A percentile compares a stretch with the other conserved stretches of the same genome.
Evolutionary conservation across 768 basidiomycete genomes (phyloP).

Genomic region (Chlorophyllum brunneum): DNA sequence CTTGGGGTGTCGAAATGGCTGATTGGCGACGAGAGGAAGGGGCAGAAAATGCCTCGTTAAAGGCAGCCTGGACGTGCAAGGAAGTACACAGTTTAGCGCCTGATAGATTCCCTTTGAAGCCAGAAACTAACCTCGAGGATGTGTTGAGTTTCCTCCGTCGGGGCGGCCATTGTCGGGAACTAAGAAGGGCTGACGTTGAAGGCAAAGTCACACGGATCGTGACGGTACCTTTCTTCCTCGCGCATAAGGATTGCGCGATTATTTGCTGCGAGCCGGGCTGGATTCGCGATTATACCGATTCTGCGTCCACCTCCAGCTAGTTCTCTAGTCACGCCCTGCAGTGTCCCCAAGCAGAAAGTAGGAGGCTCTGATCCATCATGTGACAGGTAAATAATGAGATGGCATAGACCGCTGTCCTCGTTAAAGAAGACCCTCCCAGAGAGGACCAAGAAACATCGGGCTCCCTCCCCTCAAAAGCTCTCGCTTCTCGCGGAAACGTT

Average conservation of each 20-base stretch:
- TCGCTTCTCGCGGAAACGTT: not conserved
- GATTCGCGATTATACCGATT: no score
- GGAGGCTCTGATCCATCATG: no score
- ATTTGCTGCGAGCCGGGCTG: no score
- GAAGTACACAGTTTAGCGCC: not conserved
- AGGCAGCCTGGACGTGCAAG: slow-evolving; percentile 18
- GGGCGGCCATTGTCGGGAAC: slow-evolving; percentile 1
- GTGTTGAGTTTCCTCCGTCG: slow-evolving; percentile 4
- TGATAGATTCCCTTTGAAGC: no score
- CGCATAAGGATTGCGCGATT: not conserved
- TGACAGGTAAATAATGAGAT: no score
- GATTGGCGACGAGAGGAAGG: slow-evolving; percentile 26
- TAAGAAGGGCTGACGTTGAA: not conserved
- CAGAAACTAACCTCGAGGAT: slow-evolving; percentile 4
- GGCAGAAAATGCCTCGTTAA: slow-evolving; percentile 28
- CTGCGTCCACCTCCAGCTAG: no score
- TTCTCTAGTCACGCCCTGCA: no score
- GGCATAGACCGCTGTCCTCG: no score
- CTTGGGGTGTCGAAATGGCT: slow-evolving; percentile 12
- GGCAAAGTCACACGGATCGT: not conserved
- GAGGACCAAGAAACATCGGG: no score
- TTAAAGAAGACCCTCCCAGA: no score
- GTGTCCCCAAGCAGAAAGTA: no score
- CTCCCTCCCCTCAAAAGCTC: no score
- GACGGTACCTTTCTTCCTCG: not conserved